phyloP scores from a whole-genome alignment of 139 green algal species.

The Monoraphidium neglectum region DNA sequence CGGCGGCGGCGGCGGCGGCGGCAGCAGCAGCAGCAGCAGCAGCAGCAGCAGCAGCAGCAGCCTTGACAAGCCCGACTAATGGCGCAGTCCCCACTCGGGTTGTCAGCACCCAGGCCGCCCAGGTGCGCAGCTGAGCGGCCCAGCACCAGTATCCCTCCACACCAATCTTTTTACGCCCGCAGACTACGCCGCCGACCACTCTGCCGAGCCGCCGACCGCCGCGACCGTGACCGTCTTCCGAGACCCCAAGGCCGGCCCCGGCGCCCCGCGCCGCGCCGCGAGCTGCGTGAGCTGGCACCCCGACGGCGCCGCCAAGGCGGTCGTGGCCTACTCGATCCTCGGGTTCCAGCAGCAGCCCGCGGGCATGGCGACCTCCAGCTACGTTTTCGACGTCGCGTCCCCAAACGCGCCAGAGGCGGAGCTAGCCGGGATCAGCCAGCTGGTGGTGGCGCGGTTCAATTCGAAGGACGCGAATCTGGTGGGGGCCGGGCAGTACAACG shows the following conservation, averaged over 20 bases:
- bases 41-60: too few species aligned
- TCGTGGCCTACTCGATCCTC: slow-evolving; percentile 80
- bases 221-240: slow-evolving; percentile 86
- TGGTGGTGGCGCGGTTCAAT: slow-evolving; percentile 87
- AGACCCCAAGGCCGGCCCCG: slow-evolving; percentile 57
- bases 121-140: too few species aligned
- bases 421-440: slow-evolving; percentile 73
- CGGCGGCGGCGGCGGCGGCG: too few species aligned
- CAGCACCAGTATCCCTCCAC: too few species aligned
- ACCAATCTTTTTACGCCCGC: too few species aligned
- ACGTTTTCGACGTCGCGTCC: slow-evolving; percentile 93
- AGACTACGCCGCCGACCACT: slow-evolving; percentile 57
- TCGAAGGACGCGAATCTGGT: slow-evolving; percentile 82
- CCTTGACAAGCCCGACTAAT: too few species aligned
- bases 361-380: slow-evolving; percentile 67
- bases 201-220: slow-evolving; percentile 63
- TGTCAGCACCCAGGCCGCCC: too few species aligned
- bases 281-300: slow-evolving; percentile 83
- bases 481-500: slow-evolving; percentile 87
- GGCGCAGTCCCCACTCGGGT: too few species aligned
- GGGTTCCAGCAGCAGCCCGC: slow-evolving; percentile 86
- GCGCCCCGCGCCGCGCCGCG: slow-evolving; percentile 34
- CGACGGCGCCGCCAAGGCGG: slow-evolving; percentile 74
- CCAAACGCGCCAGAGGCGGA: slow-evolving; percentile 83
- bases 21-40: too few species aligned